Conservation (phyloP, 1,139 yeast genomes). For the Geotrichum carabidarum region DNA sequence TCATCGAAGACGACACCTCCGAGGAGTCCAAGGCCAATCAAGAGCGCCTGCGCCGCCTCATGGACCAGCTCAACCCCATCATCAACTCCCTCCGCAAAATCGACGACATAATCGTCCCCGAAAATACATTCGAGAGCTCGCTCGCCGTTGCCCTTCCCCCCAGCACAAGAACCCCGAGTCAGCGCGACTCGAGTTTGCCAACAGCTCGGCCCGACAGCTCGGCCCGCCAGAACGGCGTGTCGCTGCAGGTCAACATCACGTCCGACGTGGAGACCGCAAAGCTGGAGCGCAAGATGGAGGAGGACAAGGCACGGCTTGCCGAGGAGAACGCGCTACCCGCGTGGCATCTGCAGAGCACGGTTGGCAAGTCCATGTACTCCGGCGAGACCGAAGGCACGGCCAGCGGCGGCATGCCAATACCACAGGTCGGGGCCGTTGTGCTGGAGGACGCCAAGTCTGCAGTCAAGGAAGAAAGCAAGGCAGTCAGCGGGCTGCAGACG, state of each 20-base stretch:
- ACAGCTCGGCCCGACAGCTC: constrained; percentile 20
- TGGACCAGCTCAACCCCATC: constrained; percentile 86
- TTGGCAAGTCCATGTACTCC: constrained; percentile 44
- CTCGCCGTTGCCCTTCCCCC: constrained; percentile 70
- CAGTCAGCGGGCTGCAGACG: constrained; percentile 37
- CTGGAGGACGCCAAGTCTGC: not conserved
- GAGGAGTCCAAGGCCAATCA: constrained; percentile 78
- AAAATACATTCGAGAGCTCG: constrained; percentile 79
- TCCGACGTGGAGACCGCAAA: constrained; percentile 79
- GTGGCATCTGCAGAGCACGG: constrained; percentile 91
- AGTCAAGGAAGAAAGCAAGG: constrained; percentile 38
- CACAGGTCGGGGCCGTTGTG: not conserved
- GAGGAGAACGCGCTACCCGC: constrained; percentile 93
- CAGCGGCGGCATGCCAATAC: not conserved
- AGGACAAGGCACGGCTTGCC: constrained; percentile 55
- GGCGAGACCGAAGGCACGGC: constrained; percentile 7
- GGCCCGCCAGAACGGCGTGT: constrained; percentile 41
- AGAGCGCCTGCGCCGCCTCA: constrained; percentile 72
- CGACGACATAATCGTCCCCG: constrained; percentile 80
- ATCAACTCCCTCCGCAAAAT: constrained; percentile 77
- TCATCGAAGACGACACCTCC: constrained; percentile 84
- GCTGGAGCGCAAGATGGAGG: constrained; percentile 50
- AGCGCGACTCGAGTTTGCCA: constrained; percentile 6
- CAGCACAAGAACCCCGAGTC: constrained; percentile 34
- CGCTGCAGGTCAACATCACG: constrained; percentile 85